Base-by-base conservation (phyloP, 225 moss, liverwort and hornwort genomes). In the Antitrichia curtipendula region DNA sequence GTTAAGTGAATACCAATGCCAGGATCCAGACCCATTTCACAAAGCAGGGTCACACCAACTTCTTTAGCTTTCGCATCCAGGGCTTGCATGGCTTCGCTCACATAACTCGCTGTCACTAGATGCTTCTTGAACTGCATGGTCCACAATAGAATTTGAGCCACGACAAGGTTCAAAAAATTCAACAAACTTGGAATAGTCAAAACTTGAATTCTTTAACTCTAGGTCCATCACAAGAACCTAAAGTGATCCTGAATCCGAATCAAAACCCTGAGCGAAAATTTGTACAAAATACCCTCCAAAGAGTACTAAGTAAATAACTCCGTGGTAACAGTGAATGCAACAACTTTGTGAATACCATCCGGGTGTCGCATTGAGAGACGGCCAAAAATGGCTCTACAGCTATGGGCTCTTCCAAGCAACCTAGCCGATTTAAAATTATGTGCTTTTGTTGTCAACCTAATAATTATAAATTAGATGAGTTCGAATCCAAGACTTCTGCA, bases 1-100 rank as follows among this genome's bases (percentile, higher is more conserved):
- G 81, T 89, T 58, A 50, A 57, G 72, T 65, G n/a, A 40, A 62
- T 92, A 98, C 96, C 98, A 59, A 98, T 98, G 80, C 98, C 98
- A 73, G 98, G 98, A 86, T 98, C 98, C 75, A 98, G 91, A 60
- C 98, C 98, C 98, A 98, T 98, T 91, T 98, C 98, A 89, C 96
- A 96, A 84, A 98, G 95, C 69, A 98, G 91, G 28, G 95, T 90
- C 72, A 96, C 90, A 56, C 96, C 96, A 21, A 94, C 96, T 82
- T 93, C 92, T 93, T 94, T 96, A 62, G 96, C 96, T 89, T 87
- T 93, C 85, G 91, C 90, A 90, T 95, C 85, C 75, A 98, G 92
- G 77, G 94, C 91, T 63, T 91, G 94, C 96, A 98, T 98, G 61
- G 95, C 93, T 34, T 94, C 89, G 91, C 94, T 98, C 15, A 98